These are phyloP conservation scores for Gamarada debralockiae DNA, from an alignment of 495 filamentous ascomycete genomes.

Conservation along the genomic window DNA sequence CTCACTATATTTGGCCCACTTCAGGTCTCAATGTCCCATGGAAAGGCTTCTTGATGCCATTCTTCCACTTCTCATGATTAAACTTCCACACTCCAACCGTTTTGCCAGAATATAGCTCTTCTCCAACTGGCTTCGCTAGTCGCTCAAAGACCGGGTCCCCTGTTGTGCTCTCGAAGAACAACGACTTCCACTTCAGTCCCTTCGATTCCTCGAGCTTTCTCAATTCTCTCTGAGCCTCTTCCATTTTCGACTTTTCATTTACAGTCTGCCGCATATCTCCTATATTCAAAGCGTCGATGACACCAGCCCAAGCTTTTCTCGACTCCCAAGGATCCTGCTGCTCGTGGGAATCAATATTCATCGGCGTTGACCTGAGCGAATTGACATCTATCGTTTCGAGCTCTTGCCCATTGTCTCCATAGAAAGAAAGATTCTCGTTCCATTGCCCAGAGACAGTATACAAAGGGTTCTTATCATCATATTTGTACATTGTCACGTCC, in stretches of 20 bases:
- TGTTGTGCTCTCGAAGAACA: constrained; percentile 34
- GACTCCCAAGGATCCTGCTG: constrained; percentile 84
- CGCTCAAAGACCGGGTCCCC: constrained; percentile 5
- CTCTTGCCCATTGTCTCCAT: constrained; percentile 29
- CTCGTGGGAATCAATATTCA: constrained; percentile 68
- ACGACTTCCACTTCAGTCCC: constrained; percentile 73
- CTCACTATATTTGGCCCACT: no score
- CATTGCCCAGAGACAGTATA: constrained; percentile 90
- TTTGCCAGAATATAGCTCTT: not conserved
- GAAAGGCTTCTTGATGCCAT: constrained; percentile 1
- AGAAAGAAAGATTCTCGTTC: constrained; percentile 64
- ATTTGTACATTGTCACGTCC: constrained; percentile 60
- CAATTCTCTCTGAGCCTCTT: constrained; percentile 82
- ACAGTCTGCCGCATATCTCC: constrained; percentile 81
- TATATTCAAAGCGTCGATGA: constrained; percentile 71
- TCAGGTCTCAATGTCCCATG: not conserved
- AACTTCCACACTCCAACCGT: constrained; percentile 9
- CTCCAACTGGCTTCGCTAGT: constrained; percentile 1
- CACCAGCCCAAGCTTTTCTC: constrained; percentile 81
- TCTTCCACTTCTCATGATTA: constrained; percentile 6
- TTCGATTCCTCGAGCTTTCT: constrained; percentile 75
- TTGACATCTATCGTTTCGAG: constrained; percentile 39
- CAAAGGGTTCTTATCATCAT: constrained; percentile 67
- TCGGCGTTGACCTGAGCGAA: constrained; percentile 53
- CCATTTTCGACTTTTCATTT: constrained; percentile 79